Evolutionary conservation across 352 stramenopile species (phyloP).

Genomic region (Halophytophthora polymorphica): DNA sequence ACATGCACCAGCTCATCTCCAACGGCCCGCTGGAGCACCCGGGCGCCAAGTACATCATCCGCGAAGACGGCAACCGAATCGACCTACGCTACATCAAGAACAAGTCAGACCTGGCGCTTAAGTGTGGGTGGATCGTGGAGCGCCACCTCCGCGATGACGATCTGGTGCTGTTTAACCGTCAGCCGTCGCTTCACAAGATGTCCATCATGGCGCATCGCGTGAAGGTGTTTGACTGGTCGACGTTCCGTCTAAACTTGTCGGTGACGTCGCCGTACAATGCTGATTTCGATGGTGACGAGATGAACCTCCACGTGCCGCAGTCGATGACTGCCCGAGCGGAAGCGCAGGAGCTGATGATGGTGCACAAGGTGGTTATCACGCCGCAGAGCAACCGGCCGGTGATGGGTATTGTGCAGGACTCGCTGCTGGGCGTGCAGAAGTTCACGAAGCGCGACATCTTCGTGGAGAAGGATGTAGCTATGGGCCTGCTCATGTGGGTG

Average conservation of each 20-base stretch:
- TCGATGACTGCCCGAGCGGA: conserved; percentile 96
- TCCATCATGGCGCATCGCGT: conserved; percentile 99
- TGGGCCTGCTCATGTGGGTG: conserved; percentile 99
- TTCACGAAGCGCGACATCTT: conserved; percentile 99
- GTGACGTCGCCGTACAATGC: conserved; percentile 99
- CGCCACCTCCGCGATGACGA: conserved; percentile 98
- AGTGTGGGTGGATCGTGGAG: conserved; percentile 98
- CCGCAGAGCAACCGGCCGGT: conserved; percentile 98
- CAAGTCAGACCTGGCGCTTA: conserved; percentile 94
- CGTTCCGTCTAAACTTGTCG: conserved; percentile 98
- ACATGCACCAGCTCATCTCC: conserved; percentile 94
- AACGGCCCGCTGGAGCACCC: conserved; percentile 97
- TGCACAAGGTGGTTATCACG: conserved; percentile 98
- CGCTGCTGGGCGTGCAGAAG: conserved; percentile 95
- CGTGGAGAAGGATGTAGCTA: conserved; percentile 96
- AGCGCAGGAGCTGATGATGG: conserved; percentile 98
- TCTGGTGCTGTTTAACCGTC: conserved; percentile 99
- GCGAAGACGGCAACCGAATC: conserved; percentile 95
- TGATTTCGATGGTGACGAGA: conserved; percentile 99
- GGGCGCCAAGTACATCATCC: conserved; percentile 98
- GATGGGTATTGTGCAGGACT: conserved; percentile 99
- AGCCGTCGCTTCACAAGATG: conserved; percentile 99
- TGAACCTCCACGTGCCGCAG: conserved; percentile 99
- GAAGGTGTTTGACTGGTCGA: conserved; percentile 99
- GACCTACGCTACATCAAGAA: conserved; percentile 98